Conservation (phyloP, 1,284 basidiomycete genomes). For the Moesziomyces sp. region DNA sequence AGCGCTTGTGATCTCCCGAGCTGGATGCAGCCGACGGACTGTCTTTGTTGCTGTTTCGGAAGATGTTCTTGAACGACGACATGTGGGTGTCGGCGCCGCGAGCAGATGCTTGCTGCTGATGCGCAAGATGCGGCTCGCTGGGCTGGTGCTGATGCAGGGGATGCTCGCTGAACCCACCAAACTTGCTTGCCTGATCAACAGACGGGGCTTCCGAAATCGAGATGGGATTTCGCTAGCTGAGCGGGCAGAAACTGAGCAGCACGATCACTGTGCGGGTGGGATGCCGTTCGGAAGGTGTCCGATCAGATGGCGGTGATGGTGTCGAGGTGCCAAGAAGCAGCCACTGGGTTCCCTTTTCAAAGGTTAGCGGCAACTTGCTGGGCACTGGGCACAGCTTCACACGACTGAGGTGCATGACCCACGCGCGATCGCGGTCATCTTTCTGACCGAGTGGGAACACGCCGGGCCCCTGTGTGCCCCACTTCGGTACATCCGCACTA, state of each 20-base stretch:
- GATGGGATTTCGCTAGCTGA: no score
- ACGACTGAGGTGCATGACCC: background rate
- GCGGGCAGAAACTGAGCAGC: no score
- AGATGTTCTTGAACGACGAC: constrained; percentile 49
- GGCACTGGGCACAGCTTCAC: no score
- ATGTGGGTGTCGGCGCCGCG: constrained; percentile 10
- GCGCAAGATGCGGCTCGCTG: background rate
- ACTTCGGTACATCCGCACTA: no score
- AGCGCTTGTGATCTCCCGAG: constrained; percentile 12
- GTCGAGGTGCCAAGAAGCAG: background rate
- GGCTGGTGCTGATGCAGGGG: background rate
- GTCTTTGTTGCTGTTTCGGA: constrained; percentile 36
- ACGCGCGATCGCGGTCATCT: background rate
- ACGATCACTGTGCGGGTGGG: no score
- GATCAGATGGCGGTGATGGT: background rate
- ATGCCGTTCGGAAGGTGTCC: background rate
- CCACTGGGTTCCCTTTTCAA: no score
- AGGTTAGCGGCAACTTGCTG: background rate
- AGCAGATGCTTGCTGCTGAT: background rate
- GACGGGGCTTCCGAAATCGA: no score
- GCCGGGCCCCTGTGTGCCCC: no score
- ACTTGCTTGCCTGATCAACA: no score
- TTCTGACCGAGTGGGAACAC: background rate
- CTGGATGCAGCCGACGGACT: constrained; percentile 1
- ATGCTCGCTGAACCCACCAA: background rate